Percentiles rank a stretch among this genome's conserved stretches.
Conservation (phyloP, 2,329 filamentous ascomycete genomes). For the Pseudocercospora musae region DNA sequence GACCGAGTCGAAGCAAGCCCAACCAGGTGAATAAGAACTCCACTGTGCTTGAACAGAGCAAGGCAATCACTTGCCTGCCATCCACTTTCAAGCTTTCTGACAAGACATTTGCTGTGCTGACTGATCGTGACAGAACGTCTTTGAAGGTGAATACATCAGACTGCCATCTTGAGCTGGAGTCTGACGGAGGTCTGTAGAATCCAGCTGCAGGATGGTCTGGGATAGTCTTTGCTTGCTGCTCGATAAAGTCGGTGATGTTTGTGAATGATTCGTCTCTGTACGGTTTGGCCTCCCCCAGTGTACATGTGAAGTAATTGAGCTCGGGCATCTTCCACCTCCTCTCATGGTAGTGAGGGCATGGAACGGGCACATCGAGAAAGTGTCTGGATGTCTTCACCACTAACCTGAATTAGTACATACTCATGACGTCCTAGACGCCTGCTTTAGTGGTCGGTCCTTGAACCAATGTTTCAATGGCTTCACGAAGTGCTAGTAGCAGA, state of each 20-base stretch:
- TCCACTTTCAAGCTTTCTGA: conserved; percentile 12
- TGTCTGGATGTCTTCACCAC: neutral
- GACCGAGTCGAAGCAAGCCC: conserved; percentile 55
- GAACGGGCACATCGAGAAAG: neutral
- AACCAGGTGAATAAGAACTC: conserved; percentile 61
- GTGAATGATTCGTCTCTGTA: conserved; percentile 33
- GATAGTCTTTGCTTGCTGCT: conserved; percentile 42
- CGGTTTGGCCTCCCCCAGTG: conserved; percentile 52
- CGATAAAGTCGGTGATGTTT: conserved; percentile 52
- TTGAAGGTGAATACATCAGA: conserved; percentile 37
- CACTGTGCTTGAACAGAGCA: conserved; percentile 56
- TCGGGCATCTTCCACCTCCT: neutral
- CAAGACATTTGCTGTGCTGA: conserved; percentile 37
- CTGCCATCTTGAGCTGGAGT: conserved; percentile 13
- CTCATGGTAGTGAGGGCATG: neutral
- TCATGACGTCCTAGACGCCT: neutral
- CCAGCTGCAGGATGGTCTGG: conserved; percentile 49
- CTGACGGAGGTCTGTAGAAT: conserved; percentile 41
- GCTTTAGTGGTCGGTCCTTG: neutral
- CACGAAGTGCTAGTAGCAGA: no score
- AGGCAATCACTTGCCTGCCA: conserved; percentile 43
- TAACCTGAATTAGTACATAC: neutral
- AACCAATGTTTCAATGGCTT: neutral
- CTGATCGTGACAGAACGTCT: conserved; percentile 36
- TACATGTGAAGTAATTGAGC: conserved; percentile 57